Conservation (phyloP, 345 rosid genomes). For the Corchorus capsularis region DNA sequence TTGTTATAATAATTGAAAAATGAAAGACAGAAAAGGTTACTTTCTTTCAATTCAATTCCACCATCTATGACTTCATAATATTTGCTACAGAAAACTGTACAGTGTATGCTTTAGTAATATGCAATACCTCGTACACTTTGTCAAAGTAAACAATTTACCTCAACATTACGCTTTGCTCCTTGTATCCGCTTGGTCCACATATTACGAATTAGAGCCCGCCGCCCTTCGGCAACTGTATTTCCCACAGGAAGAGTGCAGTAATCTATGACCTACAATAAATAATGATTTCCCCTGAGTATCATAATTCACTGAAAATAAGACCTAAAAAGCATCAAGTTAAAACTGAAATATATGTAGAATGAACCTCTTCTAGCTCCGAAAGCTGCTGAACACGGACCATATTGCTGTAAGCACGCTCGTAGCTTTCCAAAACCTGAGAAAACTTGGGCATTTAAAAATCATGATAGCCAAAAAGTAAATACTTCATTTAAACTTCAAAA, state of each 20-base stretch:
- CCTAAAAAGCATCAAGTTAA: slow-evolving; percentile 13
- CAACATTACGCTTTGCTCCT: slow-evolving; percentile 95
- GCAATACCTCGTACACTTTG: background rate
- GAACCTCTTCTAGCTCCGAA: slow-evolving; percentile 95
- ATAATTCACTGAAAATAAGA: slow-evolving; percentile 13
- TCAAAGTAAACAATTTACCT: slow-evolving; percentile 48
- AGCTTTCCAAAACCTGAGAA: slow-evolving; percentile 93
- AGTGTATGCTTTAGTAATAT: background rate
- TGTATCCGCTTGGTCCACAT: slow-evolving; percentile 99
- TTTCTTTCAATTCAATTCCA: background rate
- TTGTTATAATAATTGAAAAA: background rate
- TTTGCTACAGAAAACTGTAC: background rate
- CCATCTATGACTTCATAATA: background rate
- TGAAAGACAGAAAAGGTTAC: background rate
- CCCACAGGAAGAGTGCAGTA: slow-evolving; percentile 83
- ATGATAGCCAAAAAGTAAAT: slow-evolving; percentile 10
- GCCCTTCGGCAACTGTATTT: slow-evolving; percentile 78
- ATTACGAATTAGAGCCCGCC: slow-evolving; percentile 85
- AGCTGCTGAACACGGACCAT: slow-evolving; percentile 99
- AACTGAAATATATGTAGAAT: slow-evolving; percentile 18
- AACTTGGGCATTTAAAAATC: background rate
- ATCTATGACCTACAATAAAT: slow-evolving; percentile 73
- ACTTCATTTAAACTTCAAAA: background rate
- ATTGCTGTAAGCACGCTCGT: slow-evolving; percentile 93
- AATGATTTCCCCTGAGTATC: slow-evolving; percentile 13